Conservation (phyloP, 73 alveolate species). For the Paramecium pentaurelia region DNA sequence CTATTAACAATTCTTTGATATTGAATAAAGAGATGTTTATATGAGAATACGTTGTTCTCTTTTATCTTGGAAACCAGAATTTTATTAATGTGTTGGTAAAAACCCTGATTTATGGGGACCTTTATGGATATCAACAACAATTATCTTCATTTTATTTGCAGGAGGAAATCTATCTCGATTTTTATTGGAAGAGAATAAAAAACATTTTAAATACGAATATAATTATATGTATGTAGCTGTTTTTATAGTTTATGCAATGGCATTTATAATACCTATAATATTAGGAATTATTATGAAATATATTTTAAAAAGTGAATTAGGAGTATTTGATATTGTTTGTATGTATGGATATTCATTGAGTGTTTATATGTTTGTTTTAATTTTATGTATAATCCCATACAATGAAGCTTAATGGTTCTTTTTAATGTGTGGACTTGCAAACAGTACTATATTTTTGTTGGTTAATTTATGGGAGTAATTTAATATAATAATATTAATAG, state of each 20-base stretch:
- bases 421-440: conserved; percentile 59
- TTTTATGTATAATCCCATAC: conserved; percentile 63
- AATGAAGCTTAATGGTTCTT: conserved; percentile 67
- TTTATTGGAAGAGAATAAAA: conserved; percentile 39
- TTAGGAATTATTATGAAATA: conserved; percentile 54
- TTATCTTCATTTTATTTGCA: conserved; percentile 69
- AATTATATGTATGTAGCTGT: conserved; percentile 66
- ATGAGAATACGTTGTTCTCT: conserved; percentile 1
- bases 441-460: conserved; percentile 59
- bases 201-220: conserved; percentile 52
- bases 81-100: conserved; percentile 24
- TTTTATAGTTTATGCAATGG: conserved; percentile 58
- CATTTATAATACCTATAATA: conserved; percentile 66
- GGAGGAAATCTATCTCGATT: conserved; percentile 75
- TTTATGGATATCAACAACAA: conserved; percentile 77
- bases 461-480: conserved; percentile 56
- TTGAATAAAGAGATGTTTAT: neutral
- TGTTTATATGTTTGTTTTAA: conserved; percentile 63
- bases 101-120: conserved; percentile 81
- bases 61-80: neutral
- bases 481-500: neutral
- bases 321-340: conserved; percentile 58
- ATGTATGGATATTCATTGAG: conserved; percentile 68
- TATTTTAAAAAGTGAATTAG: conserved; percentile 52
- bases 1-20: neutral